These are phyloP conservation scores for Paecilomyces variotii DNA, from an alignment of 2,329 filamentous ascomycete species.

Conservation along the genomic window DNA sequence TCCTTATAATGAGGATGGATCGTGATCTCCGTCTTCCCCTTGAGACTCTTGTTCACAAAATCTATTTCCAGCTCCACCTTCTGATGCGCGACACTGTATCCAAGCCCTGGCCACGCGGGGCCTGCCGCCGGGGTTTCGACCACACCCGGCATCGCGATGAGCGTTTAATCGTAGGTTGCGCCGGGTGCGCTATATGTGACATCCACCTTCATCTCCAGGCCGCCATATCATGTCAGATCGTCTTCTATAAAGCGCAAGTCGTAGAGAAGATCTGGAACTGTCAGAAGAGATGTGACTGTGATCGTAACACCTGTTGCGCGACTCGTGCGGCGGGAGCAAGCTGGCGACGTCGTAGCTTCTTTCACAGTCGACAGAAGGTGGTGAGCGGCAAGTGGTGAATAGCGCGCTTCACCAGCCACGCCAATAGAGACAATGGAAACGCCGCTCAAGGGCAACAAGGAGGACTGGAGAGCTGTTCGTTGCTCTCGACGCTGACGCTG, in stretches of 20 bases:
- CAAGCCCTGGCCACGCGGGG: conserved; percentile 24
- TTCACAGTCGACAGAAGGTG: not conserved
- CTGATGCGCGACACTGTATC: conserved; percentile 65
- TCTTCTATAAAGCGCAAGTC: not conserved
- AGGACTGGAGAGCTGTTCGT: not conserved
- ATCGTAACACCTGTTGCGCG: not conserved
- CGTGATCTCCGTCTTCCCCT: conserved; percentile 72
- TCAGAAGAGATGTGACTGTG: not conserved
- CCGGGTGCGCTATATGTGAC: conserved; percentile 26
- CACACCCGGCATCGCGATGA: conserved; percentile 31
- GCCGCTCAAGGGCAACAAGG: not conserved
- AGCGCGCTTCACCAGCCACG: not conserved
- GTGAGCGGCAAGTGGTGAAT: not conserved
- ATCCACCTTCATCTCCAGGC: conserved; percentile 32
- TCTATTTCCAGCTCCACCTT: conserved; percentile 85
- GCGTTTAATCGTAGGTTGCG: conserved; percentile 29
- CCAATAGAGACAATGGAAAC: not conserved
- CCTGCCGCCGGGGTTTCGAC: conserved; percentile 24
- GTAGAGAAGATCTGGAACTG: not conserved
- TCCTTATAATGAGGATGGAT: conserved; percentile 57
- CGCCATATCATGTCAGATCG: conserved; percentile 1
- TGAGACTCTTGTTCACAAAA: conserved; percentile 66
- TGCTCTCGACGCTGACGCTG: not conserved
- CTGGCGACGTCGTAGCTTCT: not conserved
- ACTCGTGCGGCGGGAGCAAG: not conserved